phyloP scores from a whole-genome alignment of 1,284 basidiomycete genomes.

The Retiboletus flavoniger region DNA sequence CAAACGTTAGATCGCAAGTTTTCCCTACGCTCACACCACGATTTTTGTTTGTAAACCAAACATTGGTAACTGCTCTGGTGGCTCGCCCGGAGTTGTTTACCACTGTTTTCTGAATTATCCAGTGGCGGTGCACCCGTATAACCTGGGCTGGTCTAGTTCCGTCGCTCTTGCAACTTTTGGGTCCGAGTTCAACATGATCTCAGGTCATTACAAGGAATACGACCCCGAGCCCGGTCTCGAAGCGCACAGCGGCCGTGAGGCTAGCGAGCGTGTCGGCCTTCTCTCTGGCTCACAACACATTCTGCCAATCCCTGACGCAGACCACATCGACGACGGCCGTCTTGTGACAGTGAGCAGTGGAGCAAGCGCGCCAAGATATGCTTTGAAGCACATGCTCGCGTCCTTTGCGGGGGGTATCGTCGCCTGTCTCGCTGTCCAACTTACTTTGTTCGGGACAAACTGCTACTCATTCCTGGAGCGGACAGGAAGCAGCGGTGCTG shows the following conservation, averaged over 20 bases:
- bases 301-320: neutral
- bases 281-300: conserved; percentile 15
- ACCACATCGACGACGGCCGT: neutral
- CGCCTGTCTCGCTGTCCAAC: conserved; percentile 28
- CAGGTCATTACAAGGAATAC: conserved; percentile 23
- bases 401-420: conserved; percentile 30
- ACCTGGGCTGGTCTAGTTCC: no score
- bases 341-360: neutral
- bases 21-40: no score
- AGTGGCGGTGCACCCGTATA: neutral
- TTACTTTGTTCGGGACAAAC: conserved; percentile 22
- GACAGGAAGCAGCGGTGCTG: neutral
- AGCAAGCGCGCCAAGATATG: conserved; percentile 5
- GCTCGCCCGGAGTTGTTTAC: no score
- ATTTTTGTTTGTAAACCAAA: no score
- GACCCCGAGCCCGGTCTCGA: conserved; percentile 22
- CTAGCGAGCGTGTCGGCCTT: conserved; percentile 21
- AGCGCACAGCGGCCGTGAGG: neutral
- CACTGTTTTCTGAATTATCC: no score
- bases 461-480: conserved; percentile 9
- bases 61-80: no score
- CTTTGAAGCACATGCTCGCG: conserved; percentile 23
- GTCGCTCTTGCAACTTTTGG: no score
- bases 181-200: conserved; percentile 1
- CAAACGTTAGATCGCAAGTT: no score